These are phyloP conservation scores for Candida berthetii DNA, from an alignment of 805 yeast genomes.

Conservation along the genomic window DNA sequence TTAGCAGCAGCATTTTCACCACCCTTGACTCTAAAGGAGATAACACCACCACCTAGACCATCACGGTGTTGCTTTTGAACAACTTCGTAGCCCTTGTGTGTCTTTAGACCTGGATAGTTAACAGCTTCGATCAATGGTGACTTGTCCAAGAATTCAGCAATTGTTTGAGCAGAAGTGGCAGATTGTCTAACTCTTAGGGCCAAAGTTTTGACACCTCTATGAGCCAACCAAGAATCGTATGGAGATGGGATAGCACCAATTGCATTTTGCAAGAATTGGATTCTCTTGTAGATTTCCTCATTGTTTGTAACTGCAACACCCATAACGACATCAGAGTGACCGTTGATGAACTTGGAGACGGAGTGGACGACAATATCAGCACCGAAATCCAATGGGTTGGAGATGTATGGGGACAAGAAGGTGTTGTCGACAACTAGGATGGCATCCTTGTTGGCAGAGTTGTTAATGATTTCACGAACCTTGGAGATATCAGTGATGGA, in stretches of 20 bases:
- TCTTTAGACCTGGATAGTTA: conserved; percentile 76
- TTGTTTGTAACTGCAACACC: conserved; percentile 74
- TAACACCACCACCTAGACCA: conserved; percentile 88
- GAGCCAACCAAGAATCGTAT: conserved; percentile 89
- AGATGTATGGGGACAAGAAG: conserved; percentile 80
- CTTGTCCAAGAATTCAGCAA: conserved; percentile 55
- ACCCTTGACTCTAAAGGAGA: conserved; percentile 80
- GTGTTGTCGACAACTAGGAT: conserved; percentile 82
- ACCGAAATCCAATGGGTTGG: conserved; percentile 77
- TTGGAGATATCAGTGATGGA: conserved; percentile 67
- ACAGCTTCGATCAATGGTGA: conserved; percentile 55
- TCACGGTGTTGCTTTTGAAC: conserved; percentile 75
- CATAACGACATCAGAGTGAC: conserved; percentile 88
- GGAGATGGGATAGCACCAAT: conserved; percentile 88
- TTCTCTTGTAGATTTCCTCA: conserved; percentile 51
- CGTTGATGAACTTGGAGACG: conserved; percentile 86
- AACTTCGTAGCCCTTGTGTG: conserved; percentile 56
- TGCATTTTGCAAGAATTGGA: conserved; percentile 80
- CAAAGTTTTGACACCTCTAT: conserved; percentile 84
- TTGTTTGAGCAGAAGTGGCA: conserved; percentile 53
- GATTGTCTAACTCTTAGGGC: conserved; percentile 76
- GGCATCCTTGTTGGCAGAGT: conserved; percentile 43
- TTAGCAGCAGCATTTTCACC: conserved; percentile 71
- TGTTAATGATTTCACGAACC: conserved; percentile 50
- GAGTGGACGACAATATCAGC: conserved; percentile 88